A percentile compares a stretch with the other conserved stretches of the same genome.
phyloP scores from a whole-genome alignment of 306 rosid species.

The Fagus crenata region DNA sequence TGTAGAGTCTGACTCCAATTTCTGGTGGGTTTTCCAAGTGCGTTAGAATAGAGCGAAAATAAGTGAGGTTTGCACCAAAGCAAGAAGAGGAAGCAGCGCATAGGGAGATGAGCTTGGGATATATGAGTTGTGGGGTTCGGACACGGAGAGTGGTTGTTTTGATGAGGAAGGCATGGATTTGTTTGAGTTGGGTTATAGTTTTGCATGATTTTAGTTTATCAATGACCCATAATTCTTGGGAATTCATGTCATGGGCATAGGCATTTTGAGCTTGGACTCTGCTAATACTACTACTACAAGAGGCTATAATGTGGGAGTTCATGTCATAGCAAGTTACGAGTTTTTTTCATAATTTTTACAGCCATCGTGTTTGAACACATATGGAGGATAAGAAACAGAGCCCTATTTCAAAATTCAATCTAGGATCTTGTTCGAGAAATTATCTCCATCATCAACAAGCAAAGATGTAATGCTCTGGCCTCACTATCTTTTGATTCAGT shows the following conservation, averaged over 20 bases:
- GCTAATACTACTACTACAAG: no score
- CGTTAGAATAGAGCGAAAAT: slow-evolving; percentile 29
- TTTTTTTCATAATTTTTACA: no score
- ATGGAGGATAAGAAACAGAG: no score
- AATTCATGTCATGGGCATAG: slow-evolving; percentile 14
- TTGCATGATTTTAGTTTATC: slow-evolving; percentile 22
- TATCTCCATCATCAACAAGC: no score
- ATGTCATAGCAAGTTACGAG: no score
- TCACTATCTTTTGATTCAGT: no score
- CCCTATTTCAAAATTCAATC: no score
- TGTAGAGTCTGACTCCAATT: slow-evolving; percentile 34
- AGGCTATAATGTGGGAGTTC: no score
- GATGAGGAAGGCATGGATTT: slow-evolving; percentile 37
- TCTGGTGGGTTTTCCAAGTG: slow-evolving; percentile 10
- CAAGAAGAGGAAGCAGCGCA: slow-evolving; percentile 6
- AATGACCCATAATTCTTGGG: slow-evolving; percentile 26
- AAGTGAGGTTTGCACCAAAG: slow-evolving; percentile 7
- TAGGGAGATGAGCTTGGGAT: slow-evolving; percentile 22
- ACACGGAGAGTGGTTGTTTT: slow-evolving; percentile 32
- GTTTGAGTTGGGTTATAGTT: slow-evolving; percentile 29
- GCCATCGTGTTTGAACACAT: no score
- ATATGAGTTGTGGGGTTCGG: background rate
- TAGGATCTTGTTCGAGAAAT: no score
- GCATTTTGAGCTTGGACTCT: no score
- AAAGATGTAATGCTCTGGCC: no score